These are phyloP conservation scores for Achaetomiella virescens DNA, from an alignment of 495 filamentous ascomycete species.

Conservation along the genomic window DNA sequence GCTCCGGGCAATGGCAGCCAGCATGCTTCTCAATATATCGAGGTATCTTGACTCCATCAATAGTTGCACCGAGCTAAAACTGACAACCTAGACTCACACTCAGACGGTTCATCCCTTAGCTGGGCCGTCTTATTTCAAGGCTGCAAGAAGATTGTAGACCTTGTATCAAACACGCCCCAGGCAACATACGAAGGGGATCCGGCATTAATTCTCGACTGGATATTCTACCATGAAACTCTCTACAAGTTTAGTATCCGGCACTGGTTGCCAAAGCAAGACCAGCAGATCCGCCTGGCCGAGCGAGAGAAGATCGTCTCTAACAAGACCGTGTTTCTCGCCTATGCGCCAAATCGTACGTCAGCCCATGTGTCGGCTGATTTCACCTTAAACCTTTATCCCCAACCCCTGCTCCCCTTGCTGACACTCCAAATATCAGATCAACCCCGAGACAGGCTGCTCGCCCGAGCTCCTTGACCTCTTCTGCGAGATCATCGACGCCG, in stretches of 20 bases:
- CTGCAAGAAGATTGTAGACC: slow-evolving; percentile 13
- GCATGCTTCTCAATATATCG: slow-evolving; percentile 20
- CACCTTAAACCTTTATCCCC: no score
- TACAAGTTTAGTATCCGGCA: slow-evolving; percentile 21
- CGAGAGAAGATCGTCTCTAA: slow-evolving; percentile 13
- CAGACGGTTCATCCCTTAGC: slow-evolving; percentile 4
- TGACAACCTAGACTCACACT: not conserved
- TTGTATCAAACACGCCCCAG: slow-evolving; percentile 3
- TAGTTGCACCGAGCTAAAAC: not conserved
- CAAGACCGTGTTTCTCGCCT: slow-evolving; percentile 14
- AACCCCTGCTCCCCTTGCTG: not conserved
- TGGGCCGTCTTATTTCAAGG: slow-evolving; percentile 21
- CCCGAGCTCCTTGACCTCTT: slow-evolving; percentile 17
- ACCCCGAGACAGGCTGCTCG: slow-evolving; percentile 16
- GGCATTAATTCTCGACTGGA: slow-evolving; percentile 20
- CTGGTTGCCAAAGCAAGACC: slow-evolving; percentile 5
- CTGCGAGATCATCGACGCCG: slow-evolving; percentile 6
- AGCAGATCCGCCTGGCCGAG: not conserved
- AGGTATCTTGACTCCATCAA: slow-evolving; percentile 4
- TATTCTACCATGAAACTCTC: slow-evolving; percentile 21
- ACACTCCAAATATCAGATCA: not conserved
- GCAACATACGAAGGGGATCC: slow-evolving; percentile 14
- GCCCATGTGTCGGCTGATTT: no score
- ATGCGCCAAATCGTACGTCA: slow-evolving; percentile 13
- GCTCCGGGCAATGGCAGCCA: slow-evolving; percentile 20